Conservation (phyloP, 495 filamentous ascomycete genomes). For the Tuber magnatum region DNA sequence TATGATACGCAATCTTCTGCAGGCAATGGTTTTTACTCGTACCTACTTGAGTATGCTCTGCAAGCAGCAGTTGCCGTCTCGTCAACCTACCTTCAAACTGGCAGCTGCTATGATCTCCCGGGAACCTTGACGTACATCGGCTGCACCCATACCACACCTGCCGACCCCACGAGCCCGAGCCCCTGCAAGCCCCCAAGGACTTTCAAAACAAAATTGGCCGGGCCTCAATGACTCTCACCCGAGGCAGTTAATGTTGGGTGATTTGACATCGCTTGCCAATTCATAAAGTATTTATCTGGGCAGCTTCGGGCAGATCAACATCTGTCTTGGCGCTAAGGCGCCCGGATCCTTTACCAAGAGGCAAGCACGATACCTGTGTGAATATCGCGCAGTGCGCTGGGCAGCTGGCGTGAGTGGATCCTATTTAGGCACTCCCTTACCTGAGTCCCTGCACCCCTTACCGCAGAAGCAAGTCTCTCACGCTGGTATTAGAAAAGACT, state of each 20-base stretch:
- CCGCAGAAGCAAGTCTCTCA: not conserved
- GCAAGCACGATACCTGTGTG: not conserved
- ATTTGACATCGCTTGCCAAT: constrained; percentile 42
- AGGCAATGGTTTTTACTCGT: constrained; percentile 52
- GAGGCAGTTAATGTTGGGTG: constrained; percentile 55
- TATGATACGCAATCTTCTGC: constrained; percentile 52
- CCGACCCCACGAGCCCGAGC: constrained; percentile 51
- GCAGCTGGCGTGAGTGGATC: constrained; percentile 49
- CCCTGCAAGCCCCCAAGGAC: constrained; percentile 43
- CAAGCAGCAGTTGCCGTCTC: constrained; percentile 54
- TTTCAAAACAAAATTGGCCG: constrained; percentile 47
- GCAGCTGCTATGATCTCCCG: constrained; percentile 60
- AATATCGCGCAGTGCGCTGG: constrained; percentile 45
- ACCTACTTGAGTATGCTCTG: constrained; percentile 51
- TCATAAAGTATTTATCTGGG: not conserved
- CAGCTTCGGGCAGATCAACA: not conserved
- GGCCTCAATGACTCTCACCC: constrained; percentile 51
- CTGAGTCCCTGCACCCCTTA: not conserved
- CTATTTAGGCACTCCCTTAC: not conserved
- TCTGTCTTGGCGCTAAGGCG: not conserved
- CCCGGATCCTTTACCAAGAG: not conserved
- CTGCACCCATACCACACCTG: constrained; percentile 54
- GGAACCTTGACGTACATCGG: constrained; percentile 57
- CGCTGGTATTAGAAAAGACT: constrained; percentile 7
- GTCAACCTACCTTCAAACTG: constrained; percentile 51